Base-by-base conservation (phyloP, 2,329 filamentous ascomycete genomes). In the Cordyceps cateniannulata region DNA sequence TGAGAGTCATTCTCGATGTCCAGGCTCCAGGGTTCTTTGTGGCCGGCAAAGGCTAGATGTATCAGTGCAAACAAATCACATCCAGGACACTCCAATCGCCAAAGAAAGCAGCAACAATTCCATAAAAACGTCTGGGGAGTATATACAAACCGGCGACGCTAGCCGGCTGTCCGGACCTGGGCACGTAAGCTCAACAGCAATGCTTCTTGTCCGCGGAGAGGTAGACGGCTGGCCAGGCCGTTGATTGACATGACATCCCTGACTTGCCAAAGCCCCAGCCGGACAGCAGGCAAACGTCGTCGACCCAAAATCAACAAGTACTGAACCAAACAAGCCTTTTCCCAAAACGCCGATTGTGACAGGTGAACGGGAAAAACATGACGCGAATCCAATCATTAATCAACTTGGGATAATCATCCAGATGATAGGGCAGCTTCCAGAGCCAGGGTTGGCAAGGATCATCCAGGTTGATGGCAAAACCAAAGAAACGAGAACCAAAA, bases 121-220 rank as follows among this genome's bases (percentile, higher is more conserved):
- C 69, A 72, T 74, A 71, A 72, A 74, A 65, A 68, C 67, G 71
- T 72, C 70, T 74, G 74, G 75, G 72, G 72, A 73, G 75, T 79
- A 81, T 80, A 77, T 81, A 81, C 79, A 81, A 76, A 76, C 75
- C 76, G 72, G 71, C 71, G 72, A 69, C 68, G 76, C 79, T 74
- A 81, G 79, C 79, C 78, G 75, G 78, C 79, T 81, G 79, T 79
- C 79, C 77, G 71, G 77, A 76, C 71, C 68, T 24, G 56, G 47
- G 25, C 38, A 18, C 32, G 24, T n/a, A 42, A 32, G 48, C 47
- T 52, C 7, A 52, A 52, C 10, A 58, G 38, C 12, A 10, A 50
- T 50, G 24, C 44, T 12, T 32, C 9, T 29, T 38, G 9, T 16
- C 32, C 22, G 29, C 8, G 29, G 54, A 38, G 29, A 14, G 32